Evolutionary conservation across 2,329 filamentous ascomycete species (phyloP), one percentile per base, ranked within the genome.

Genomic region (Trichoderma sp.): DNA sequence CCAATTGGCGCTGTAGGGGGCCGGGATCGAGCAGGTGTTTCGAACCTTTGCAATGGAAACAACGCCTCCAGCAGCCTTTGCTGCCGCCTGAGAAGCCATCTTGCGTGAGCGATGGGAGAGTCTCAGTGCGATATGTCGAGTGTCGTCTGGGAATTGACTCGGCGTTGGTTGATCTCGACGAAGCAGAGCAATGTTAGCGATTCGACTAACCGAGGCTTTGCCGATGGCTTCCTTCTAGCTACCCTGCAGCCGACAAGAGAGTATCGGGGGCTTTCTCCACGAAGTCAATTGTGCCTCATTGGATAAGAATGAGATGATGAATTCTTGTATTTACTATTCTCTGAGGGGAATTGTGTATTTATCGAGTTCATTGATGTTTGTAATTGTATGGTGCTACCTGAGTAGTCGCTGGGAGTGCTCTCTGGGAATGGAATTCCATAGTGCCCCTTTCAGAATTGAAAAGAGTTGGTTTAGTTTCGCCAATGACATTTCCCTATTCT

Each of bases 51-150:
- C 82, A 75, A 92, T 83, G 77, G 84, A 84, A 71, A 91, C 81
- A 72, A 87, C 84, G 76, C 85, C 84, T 74, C 85, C 85, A 71
- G 84, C 85, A 77, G 85, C 85, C 79, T 89, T 89, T 70, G 85
- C 84, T 78, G 83, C 86, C 78, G 83, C 87, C 83, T 90, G 89
- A 76, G 88, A 87, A 77, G 87, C 88, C 89, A 91, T 91, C 74
- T 77, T 85, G 81, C 78, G 81, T 78, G 53, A 74, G 73, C 68
- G 72, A 66, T 74, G 74, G 73, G 68, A 64, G 57, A 70, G 53
- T n/a, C 68, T 59, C 63, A 67, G 23, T 69, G 67, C 57, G 36
- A 69, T 65, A 66, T 58, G 13, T 59, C 36, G 50, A 58, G 20
- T 34, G 39, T 66, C 67, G 63, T 57, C 72, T 47, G 71, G 73